Evolutionary conservation across 805 yeast species (phyloP), one percentile per base, ranked within the genome.

Genomic region (Candida nonsorbophila): DNA sequence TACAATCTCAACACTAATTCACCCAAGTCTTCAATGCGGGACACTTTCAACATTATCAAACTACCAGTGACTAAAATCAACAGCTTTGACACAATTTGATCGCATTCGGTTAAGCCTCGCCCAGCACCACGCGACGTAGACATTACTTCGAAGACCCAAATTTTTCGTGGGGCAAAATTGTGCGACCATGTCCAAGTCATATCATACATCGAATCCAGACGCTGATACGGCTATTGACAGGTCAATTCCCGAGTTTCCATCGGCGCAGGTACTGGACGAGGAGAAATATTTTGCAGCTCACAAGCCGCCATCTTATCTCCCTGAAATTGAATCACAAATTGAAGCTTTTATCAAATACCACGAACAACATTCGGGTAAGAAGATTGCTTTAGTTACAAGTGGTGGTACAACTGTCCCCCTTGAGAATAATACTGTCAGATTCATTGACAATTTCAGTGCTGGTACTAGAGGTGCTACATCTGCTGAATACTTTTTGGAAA

Each of bases 391-490:
- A 25, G 94, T 90, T 3, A 92, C 98, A 0, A 78, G 90, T 6
- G 99, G 99, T 14, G 99, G 99, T 14, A 92, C 98, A 1, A 90
- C 97, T 0, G 99, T 92, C 0, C 99, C 99, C 0, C 63, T 92
- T 41, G 99, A 92, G 49, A 88, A 87, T 56, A 92, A 92, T 50
- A 92, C 98, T 0, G 99, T 92, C 5, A 62, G 99, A 30, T 92
- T 92, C 56, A 87, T 92, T 47, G 99, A 92, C 57, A 92, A 92
- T 50, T 92, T 92, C 54, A 79, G 92, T 40, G 97, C 97, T 14
- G 99, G 99, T 14, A 92, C 97, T 0, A 74, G 99, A 55, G 99
- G 98, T 32, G 94, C 98, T 4, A 78, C 95, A 0, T 80, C 94
- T 22, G 95, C 97, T 4, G 98, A 92, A 55, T 81, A 84, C 49